These are phyloP conservation scores for Fagus crenata DNA, from an alignment of 306 rosid genomes.

Conservation along the genomic window DNA sequence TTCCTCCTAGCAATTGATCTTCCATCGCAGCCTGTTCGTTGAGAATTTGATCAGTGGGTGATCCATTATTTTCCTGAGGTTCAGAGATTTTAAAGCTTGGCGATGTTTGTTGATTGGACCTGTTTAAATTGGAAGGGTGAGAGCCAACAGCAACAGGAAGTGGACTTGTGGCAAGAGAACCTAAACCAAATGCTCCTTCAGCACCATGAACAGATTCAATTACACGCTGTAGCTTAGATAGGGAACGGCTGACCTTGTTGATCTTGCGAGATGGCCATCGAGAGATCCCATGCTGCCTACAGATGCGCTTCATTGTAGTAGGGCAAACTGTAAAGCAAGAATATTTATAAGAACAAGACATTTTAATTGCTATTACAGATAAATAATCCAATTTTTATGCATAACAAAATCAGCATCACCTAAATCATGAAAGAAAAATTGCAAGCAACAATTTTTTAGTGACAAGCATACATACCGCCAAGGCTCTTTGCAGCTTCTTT, in stretches of 20 bases:
- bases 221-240: constrained; percentile 72
- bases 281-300: constrained; percentile 88
- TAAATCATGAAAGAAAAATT: constrained; percentile 15
- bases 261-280: constrained; percentile 98
- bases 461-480: constrained; percentile 72
- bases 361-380: constrained; percentile 5
- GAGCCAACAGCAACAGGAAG: constrained; percentile 50
- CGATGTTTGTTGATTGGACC: constrained; percentile 43
- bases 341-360: constrained; percentile 19
- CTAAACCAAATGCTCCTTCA: constrained; percentile 67
- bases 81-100: constrained; percentile 41
- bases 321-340: constrained; percentile 76
- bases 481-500: constrained; percentile 97
- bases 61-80: constrained; percentile 44
- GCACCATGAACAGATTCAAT: constrained; percentile 86
- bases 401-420: constrained; percentile 12
- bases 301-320: constrained; percentile 92
- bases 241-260: constrained; percentile 76
- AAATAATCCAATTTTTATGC: background rate
- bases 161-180: constrained; percentile 52
- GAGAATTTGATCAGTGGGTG: constrained; percentile 36
- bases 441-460: constrained; percentile 3
- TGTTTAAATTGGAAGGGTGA: constrained; percentile 46
- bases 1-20: constrained; percentile 46
- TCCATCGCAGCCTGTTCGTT: constrained; percentile 36